These are phyloP conservation scores for Dioscorea dumetorum DNA, from an alignment of 106 monocot genomes.

Conservation along the genomic window DNA sequence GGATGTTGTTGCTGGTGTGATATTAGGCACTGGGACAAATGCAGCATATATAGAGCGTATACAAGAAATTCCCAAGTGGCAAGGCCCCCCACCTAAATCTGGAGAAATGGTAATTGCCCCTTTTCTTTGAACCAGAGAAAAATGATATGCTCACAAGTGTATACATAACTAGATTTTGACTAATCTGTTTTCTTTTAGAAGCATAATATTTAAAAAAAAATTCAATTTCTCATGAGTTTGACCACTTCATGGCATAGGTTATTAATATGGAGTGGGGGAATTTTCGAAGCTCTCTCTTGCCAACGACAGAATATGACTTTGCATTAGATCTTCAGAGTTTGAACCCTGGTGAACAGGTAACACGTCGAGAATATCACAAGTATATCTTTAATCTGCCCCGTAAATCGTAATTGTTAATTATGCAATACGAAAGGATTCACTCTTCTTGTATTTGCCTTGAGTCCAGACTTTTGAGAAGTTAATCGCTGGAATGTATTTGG, in stretches of 20 bases:
- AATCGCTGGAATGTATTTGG: constrained; percentile 96
- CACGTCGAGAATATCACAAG: no score
- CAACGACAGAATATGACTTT: constrained; percentile 69
- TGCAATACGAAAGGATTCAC: background rate
- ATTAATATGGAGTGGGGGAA: constrained; percentile 99
- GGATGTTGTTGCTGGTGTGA: constrained; percentile 85
- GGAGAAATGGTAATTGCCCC: constrained; percentile 71
- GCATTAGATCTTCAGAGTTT: constrained; percentile 79
- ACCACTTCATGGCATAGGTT: constrained; percentile 30
- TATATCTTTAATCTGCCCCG: no score
- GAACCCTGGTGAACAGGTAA: constrained; percentile 93
- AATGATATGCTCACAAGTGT: no score
- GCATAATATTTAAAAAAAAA: no score
- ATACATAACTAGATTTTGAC: no score
- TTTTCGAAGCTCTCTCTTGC: constrained; percentile 77
- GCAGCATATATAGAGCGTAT: constrained; percentile 94
- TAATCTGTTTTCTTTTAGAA: no score
- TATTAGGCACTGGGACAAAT: constrained; percentile 97
- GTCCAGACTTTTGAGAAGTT: constrained; percentile 87
- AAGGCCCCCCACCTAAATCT: constrained; percentile 68
- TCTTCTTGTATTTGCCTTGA: no score
- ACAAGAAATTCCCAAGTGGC: constrained; percentile 92
- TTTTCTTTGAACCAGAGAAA: no score
- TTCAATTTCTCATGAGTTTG: no score
- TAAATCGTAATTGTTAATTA: no score